These are phyloP conservation scores for Cytospora piceicola DNA, from an alignment of 2,329 filamentous ascomycete species.

Conservation along the genomic window DNA sequence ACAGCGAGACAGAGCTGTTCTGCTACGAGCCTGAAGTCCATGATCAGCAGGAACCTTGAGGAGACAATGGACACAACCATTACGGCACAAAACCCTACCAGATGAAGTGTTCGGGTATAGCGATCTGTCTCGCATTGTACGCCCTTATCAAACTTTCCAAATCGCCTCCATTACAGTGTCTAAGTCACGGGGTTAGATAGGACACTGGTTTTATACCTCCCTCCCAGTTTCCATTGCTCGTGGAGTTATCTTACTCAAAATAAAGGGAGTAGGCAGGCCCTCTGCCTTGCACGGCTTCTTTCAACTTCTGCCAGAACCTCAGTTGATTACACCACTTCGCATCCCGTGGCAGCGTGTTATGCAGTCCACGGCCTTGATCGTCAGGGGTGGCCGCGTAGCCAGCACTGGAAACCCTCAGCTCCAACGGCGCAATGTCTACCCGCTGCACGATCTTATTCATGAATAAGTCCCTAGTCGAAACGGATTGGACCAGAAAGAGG, in stretches of 20 bases:
- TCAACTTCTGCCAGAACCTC: conserved; percentile 8
- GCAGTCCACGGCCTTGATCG: background rate
- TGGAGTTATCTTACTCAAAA: conserved; percentile 6
- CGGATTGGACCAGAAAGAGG: background rate
- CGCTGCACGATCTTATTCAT: background rate
- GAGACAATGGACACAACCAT: no score
- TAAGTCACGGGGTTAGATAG: background rate
- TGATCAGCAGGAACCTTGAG: background rate
- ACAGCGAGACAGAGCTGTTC: conserved; percentile 16
- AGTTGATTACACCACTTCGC: conserved; percentile 2
- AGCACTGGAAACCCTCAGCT: conserved; percentile 2
- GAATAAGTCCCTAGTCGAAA: conserved; percentile 8
- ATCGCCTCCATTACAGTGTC: conserved; percentile 9
- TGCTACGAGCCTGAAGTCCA: conserved; percentile 1
- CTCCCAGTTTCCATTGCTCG: no score
- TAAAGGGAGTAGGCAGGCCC: conserved; percentile 7
- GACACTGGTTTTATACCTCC: no score
- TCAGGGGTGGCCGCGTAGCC: background rate
- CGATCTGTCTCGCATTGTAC: background rate
- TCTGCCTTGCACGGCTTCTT: background rate
- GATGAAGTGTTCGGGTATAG: conserved; percentile 14
- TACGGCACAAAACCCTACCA: background rate
- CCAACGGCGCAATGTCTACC: background rate
- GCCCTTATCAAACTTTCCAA: background rate
- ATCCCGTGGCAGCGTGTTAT: background rate